Evolutionary conservation across 2,329 filamentous ascomycete species (phyloP), one percentile per base, ranked within the genome.

Genomic region (Diaporthe aspalathi): DNA sequence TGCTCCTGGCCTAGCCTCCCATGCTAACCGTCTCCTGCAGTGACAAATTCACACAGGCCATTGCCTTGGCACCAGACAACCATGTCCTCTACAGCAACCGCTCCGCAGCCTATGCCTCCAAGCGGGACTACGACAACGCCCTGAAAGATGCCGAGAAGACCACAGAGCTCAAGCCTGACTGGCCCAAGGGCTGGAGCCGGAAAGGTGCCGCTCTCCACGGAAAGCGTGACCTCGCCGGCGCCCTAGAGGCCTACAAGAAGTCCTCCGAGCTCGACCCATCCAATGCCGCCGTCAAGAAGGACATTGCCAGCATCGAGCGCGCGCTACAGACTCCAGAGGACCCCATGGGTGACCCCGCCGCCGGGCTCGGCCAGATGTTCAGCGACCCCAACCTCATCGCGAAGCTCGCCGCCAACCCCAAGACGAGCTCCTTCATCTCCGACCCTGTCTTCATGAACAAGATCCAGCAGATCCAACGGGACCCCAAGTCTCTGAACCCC

Each of bases 41-140:
- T 81, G 92, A 95, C 76, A 96, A 98, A 80, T 99, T 99, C 84
- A 93, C 94, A 71, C 89, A 97, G 83, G 96, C 96, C 67, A 98
- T 99, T 79, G 92, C 90, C 70, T 84, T 73, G 78, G 93, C 98
- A 74, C 92, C 95, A 63, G 85, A 87, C 73, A 99, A 99, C 83
- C 96, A 99, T 83, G 95, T 99, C 76, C 92, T 99, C 71, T 99
- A 95, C 88, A 98, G 95, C 79, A 99, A 99, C 85, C 92, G 96
- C 76, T 98, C 96, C 38, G 96, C 90, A 70, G 90, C 90, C 56
- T 90, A 97, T 79, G 94, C 95, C 54, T 98, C 96, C 67, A 93
- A 97, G 83, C 94, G 91, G 82, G 90, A 98, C 72, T 99, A 93
- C 87, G 86, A 93, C 74, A 89, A 92, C 76, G 96, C 96, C 24